Percentiles rank a stretch among this genome's conserved stretches.
Evolutionary conservation across 257 asterid species (phyloP).

Genomic region (Solanum gandarillasii): DNA sequence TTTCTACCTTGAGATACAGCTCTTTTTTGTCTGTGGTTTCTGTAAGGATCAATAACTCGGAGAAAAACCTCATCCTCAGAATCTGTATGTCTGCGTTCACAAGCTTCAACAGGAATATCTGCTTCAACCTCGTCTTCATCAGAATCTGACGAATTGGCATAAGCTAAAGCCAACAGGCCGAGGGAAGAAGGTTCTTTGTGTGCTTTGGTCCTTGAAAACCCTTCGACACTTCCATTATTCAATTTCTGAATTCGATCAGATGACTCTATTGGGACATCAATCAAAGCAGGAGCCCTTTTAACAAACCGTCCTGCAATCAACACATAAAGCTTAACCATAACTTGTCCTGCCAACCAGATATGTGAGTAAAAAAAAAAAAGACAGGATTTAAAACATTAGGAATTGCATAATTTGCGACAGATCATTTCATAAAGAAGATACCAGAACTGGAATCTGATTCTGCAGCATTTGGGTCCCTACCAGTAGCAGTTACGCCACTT

Average conservation of each 20-base stretch:
- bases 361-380: neutral
- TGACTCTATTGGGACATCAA: conserved; percentile 28
- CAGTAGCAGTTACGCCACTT: conserved; percentile 11
- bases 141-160: conserved; percentile 76
- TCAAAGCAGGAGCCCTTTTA: conserved; percentile 24
- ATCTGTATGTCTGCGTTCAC: conserved; percentile 15
- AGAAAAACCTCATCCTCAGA: conserved; percentile 17
- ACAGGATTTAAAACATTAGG: neutral
- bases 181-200: conserved; percentile 61
- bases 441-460: conserved; percentile 33
- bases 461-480: conserved; percentile 22
- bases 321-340: neutral
- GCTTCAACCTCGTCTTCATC: conserved; percentile 56
- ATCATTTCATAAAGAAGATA: conserved; percentile 8
- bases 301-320: conserved; percentile 30
- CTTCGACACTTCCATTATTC: conserved; percentile 19
- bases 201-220: conserved; percentile 23
- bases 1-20: conserved; percentile 10
- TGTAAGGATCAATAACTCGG: conserved; percentile 15
- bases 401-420: neutral
- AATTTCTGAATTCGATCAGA: conserved; percentile 23
- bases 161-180: conserved; percentile 72
- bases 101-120: conserved; percentile 18
- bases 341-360: neutral
- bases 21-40: conserved; percentile 12